Evolutionary conservation across 148 eudicot genomes (phyloP).

Genomic region (Amaranthus cruentus): DNA sequence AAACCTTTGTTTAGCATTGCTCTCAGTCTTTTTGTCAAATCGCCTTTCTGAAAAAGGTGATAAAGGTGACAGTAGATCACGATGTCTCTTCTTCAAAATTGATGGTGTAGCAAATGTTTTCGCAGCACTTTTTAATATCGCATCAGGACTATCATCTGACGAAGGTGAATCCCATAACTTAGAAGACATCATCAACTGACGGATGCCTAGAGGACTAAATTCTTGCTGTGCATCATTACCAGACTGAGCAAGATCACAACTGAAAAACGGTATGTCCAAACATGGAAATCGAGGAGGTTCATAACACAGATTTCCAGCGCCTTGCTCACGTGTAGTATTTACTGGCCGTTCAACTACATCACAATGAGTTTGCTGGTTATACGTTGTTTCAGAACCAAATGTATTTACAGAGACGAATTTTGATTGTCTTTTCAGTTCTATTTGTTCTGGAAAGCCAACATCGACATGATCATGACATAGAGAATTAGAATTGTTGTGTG

Average conservation of each 20-base stretch:
- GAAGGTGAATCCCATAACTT: slow-evolving; percentile 87
- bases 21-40: slow-evolving; percentile 59
- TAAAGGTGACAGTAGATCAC: slow-evolving; percentile 74
- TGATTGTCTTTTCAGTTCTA: slow-evolving; percentile 27
- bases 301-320: slow-evolving; percentile 62
- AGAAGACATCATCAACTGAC: slow-evolving; percentile 70
- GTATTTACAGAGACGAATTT: slow-evolving; percentile 50
- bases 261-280: slow-evolving; percentile 80
- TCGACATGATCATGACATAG: slow-evolving; percentile 25
- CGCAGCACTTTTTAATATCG: slow-evolving; percentile 81
- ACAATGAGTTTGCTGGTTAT: slow-evolving; percentile 31
- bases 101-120: slow-evolving; percentile 85
- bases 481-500: slow-evolving; percentile 22
- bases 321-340: slow-evolving; percentile 32
- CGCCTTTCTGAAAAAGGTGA: slow-evolving; percentile 85
- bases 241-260: slow-evolving; percentile 86
- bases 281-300: slow-evolving; percentile 92
- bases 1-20: slow-evolving; percentile 38
- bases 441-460: slow-evolving; percentile 32
- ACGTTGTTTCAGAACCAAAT: slow-evolving; percentile 37
- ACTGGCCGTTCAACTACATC: slow-evolving; percentile 24
- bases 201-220: slow-evolving; percentile 91
- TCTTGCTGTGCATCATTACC: slow-evolving; percentile 67
- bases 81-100: slow-evolving; percentile 81
- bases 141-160: slow-evolving; percentile 64